Percentiles rank a stretch among this genome's conserved stretches.
These are phyloP conservation scores for Aegilops speltoides DNA, from an alignment of 176 grass and related monocot species.

Conservation along the genomic window DNA sequence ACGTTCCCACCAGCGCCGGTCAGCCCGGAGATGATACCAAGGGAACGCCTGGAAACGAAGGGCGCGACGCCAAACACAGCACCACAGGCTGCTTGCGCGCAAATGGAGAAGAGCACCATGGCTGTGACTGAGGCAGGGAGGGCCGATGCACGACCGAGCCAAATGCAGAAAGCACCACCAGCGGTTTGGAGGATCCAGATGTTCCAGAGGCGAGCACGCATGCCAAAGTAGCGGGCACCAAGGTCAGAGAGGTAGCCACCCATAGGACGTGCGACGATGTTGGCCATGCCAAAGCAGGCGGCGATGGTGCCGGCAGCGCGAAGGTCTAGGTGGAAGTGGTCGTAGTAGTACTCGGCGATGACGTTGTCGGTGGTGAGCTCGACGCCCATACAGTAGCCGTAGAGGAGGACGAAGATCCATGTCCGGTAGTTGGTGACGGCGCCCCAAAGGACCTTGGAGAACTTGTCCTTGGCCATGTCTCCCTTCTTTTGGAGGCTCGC, in stretches of 20 bases:
- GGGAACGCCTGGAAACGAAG: constrained; percentile 51
- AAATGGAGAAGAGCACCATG: constrained; percentile 85
- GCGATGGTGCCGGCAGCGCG: constrained; percentile 71
- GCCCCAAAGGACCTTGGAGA: constrained; percentile 18
- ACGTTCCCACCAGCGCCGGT: background rate
- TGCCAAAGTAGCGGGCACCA: constrained; percentile 47
- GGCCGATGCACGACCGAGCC: constrained; percentile 54
- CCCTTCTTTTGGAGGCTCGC: constrained; percentile 57
- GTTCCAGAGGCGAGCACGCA: constrained; percentile 83
- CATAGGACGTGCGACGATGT: constrained; percentile 54
- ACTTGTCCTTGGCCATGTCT: constrained; percentile 59
- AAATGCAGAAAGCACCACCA: constrained; percentile 74
- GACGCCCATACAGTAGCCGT: constrained; percentile 90
- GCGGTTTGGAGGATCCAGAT: constrained; percentile 86
- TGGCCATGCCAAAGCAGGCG: constrained; percentile 90
- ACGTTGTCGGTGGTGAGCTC: constrained; percentile 94
- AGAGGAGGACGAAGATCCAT: constrained; percentile 89
- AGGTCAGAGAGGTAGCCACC: constrained; percentile 64
- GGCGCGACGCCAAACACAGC: constrained; percentile 75
- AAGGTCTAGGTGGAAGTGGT: constrained; percentile 75
- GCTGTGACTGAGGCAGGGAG: constrained; percentile 47
- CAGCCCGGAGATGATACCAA: background rate
- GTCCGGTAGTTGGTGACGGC: background rate
- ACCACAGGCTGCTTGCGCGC: constrained; percentile 72
- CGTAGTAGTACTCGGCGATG: constrained; percentile 85